Conservation (phyloP, 2,329 filamentous ascomycete species). For the Pestalotiopsis sp. region DNA sequence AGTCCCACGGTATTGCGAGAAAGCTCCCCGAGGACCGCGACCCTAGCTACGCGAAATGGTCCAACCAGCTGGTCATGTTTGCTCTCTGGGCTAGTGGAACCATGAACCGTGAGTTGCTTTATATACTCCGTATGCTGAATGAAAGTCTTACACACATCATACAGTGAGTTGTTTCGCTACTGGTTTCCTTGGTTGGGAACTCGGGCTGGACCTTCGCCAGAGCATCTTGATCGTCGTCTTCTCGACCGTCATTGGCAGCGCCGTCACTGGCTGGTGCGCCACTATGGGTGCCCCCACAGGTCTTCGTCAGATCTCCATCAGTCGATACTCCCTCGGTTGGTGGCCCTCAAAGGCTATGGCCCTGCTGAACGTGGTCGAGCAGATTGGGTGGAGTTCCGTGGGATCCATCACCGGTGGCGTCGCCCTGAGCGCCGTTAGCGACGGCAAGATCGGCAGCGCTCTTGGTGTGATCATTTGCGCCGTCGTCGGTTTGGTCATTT, state of each 20-base stretch:
- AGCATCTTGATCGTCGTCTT: slow-evolving; percentile 48
- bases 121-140: not conserved
- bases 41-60: slow-evolving; percentile 37
- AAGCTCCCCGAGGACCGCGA: slow-evolving; percentile 46
- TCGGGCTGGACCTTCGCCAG: slow-evolving; percentile 48
- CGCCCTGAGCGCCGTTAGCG: slow-evolving; percentile 47
- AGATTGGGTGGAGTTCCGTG: slow-evolving; percentile 47
- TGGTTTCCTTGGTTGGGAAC: slow-evolving; percentile 52
- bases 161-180: slow-evolving; percentile 49
- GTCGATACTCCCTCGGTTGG: slow-evolving; percentile 52
- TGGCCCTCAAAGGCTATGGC: slow-evolving; percentile 54
- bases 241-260: slow-evolving; percentile 45
- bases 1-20: slow-evolving; percentile 48
- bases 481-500: slow-evolving; percentile 50
- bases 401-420: slow-evolving; percentile 50
- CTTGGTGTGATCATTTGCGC: slow-evolving; percentile 57
- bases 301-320: slow-evolving; percentile 53
- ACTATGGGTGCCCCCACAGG: slow-evolving; percentile 53
- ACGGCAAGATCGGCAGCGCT: slow-evolving; percentile 46
- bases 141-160: not conserved
- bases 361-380: slow-evolving; percentile 49
- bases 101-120: slow-evolving; percentile 40
- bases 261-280: slow-evolving; percentile 50
- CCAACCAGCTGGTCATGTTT: slow-evolving; percentile 48
- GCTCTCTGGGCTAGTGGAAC: slow-evolving; percentile 54